Evolutionary conservation across 352 stramenopile genomes (phyloP).

Genomic region (Halophytophthora batemanensis): DNA sequence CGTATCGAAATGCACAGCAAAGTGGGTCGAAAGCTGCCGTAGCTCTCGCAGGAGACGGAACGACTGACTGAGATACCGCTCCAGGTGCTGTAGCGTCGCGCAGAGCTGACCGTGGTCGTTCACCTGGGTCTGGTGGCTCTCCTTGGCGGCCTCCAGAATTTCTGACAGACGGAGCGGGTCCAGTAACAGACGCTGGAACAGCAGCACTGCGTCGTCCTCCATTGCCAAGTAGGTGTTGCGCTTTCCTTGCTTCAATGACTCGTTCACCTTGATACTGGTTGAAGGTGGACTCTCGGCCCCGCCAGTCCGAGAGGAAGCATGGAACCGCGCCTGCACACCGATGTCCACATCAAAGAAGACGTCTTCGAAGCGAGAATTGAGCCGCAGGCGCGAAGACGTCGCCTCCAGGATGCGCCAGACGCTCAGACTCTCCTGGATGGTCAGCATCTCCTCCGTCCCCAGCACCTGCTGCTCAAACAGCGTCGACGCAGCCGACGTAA

Average conservation of each 20-base stretch:
- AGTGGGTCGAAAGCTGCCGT: slow-evolving; percentile 52
- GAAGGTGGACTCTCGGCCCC: neutral
- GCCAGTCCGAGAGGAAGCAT: neutral
- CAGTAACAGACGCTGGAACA: slow-evolving; percentile 51
- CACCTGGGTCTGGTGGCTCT: slow-evolving; percentile 7
- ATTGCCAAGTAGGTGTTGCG: slow-evolving; percentile 32
- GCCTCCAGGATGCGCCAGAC: slow-evolving; percentile 48
- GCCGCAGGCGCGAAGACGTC: slow-evolving; percentile 38
- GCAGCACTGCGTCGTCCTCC: slow-evolving; percentile 42
- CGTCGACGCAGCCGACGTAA: slow-evolving; percentile 25
- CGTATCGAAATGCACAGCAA: slow-evolving; percentile 42
- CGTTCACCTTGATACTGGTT: slow-evolving; percentile 24
- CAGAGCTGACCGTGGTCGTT: slow-evolving; percentile 24
- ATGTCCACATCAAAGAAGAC: slow-evolving; percentile 45
- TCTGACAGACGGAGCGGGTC: slow-evolving; percentile 32
- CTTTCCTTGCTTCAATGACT: slow-evolving; percentile 30
- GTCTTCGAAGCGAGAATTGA: slow-evolving; percentile 49
- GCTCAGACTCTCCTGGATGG: slow-evolving; percentile 49
- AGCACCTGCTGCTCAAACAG: slow-evolving; percentile 41
- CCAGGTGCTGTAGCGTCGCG: slow-evolving; percentile 43
- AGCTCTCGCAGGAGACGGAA: slow-evolving; percentile 60
- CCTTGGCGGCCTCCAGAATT: slow-evolving; percentile 25
- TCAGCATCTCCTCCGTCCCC: slow-evolving; percentile 44
- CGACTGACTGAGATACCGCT: slow-evolving; percentile 45
- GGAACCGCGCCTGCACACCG: slow-evolving; percentile 31